Evolutionary conservation across 2,329 filamentous ascomycete species (phyloP).

Genomic region (Fusarium praegraminearum): DNA sequence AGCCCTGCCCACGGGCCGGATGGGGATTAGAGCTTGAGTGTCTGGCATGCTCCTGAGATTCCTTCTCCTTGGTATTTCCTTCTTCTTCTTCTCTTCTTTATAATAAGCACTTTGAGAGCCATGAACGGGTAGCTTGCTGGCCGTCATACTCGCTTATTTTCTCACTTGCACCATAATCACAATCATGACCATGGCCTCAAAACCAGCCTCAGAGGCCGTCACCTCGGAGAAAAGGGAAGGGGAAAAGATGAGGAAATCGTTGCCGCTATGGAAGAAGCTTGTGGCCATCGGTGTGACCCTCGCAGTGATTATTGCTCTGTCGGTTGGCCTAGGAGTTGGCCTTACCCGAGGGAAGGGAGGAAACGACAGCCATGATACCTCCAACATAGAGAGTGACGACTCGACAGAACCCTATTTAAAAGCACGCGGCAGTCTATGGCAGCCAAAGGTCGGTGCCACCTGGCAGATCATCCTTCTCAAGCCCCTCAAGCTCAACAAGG

Average conservation of each 20-base stretch:
- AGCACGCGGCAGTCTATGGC: slow-evolving; percentile 57
- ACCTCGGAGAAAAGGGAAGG: slow-evolving; percentile 17
- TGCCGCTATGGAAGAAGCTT: slow-evolving; percentile 51
- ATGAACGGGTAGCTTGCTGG: neutral
- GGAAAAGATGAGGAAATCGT: slow-evolving; percentile 29
- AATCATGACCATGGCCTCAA: slow-evolving; percentile 16
- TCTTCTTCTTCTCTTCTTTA: neutral
- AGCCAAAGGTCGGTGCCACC: slow-evolving; percentile 62
- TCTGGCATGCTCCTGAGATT: slow-evolving; percentile 27
- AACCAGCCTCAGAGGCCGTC: slow-evolving; percentile 7
- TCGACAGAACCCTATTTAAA: slow-evolving; percentile 32
- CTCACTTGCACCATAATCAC: neutral
- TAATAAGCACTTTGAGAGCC: slow-evolving; percentile 13
- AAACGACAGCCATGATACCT: slow-evolving; percentile 33
- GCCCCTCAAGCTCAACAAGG: slow-evolving; percentile 58
- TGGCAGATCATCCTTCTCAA: slow-evolving; percentile 73
- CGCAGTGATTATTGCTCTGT: slow-evolving; percentile 57
- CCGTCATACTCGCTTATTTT: neutral
- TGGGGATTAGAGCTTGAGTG: slow-evolving; percentile 28
- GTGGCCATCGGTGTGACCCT: slow-evolving; percentile 44
- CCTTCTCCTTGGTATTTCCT: neutral
- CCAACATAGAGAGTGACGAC: slow-evolving; percentile 38
- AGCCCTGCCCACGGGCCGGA: slow-evolving; percentile 27
- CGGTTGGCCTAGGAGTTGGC: slow-evolving; percentile 68
- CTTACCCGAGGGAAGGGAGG: slow-evolving; percentile 54